Base-by-base conservation (phyloP, 2,329 filamentous ascomycete genomes). In the Phialophora macrospora region DNA sequence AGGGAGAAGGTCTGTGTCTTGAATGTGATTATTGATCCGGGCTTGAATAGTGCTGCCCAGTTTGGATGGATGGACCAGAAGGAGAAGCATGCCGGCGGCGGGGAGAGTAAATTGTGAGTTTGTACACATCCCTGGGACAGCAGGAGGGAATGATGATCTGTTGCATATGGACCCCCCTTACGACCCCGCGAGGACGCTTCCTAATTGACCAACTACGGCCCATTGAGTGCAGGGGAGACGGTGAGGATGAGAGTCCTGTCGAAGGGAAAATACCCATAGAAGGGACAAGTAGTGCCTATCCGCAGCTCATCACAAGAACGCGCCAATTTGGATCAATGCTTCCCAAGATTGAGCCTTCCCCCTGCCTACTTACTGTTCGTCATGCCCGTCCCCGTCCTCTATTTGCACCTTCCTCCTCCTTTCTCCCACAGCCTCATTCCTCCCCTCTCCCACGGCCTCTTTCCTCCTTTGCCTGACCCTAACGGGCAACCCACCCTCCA, bases 401-500 rank as follows among this genome's bases (percentile, higher is more conserved):
- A 44, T 44, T 44, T 44, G 14, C 38, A 44, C 38, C 38, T n/a
- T 44, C 38, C 38, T 44, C 38, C 6, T 1, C 28, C 7, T 30
- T 8, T 30, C 30, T 30, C 30, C 30, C 30, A 30, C 30, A 1
- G 7, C 30, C 30, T 30, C 30, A 9, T 30, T 8, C 30, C 8
- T 44, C 17, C 17, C n/a, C 38, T 34, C 9, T 34, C 5, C 6
- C 1, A 20, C 38, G 7, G 38, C 38, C 38, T n/a, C 38, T 44
- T 20, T 44, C 44, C 49, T 44, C 54, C 11, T 34, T 30, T 44
- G 30, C 48, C 63, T 63, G 17, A 74, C 69, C 20, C 60, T 44
- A 75, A 66, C 69, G 4, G 85, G 86, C 66, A 89, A 73, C 0
- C 87, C 87, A 1, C 81, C 85, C 60, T 86, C 79, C 86, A 89